Percentiles rank a stretch among this genome's conserved stretches.
Evolutionary conservation across 768 basidiomycete genomes (phyloP).

Genomic region (Xerocomus brunneocitrinus): DNA sequence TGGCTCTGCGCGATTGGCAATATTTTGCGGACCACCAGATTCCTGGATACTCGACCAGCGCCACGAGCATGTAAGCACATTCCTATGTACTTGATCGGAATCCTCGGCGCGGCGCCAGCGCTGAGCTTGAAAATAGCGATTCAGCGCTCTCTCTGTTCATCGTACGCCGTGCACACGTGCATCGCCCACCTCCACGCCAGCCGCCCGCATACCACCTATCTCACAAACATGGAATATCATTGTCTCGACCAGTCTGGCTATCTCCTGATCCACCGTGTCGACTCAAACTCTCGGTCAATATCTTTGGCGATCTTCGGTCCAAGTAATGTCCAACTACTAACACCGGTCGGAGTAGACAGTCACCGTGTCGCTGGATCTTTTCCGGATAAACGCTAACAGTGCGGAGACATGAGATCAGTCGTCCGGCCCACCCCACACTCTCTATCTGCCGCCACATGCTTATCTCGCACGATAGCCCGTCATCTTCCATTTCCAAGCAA

Average conservation of each 20-base stretch:
- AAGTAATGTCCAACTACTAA: not conserved
- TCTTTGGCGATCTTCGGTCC: not conserved
- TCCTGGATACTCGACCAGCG: slow-evolving; percentile 4
- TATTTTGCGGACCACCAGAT: too few relatives aligned
- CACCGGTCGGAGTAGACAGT: not conserved
- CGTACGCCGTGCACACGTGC: not conserved
- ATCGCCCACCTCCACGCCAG: not conserved
- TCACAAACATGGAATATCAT: not conserved
- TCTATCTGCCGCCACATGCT: not conserved
- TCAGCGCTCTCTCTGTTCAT: slow-evolving; percentile 1
- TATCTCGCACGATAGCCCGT: not conserved
- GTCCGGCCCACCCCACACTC: not conserved
- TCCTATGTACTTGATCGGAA: slow-evolving; percentile 9
- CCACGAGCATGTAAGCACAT: too few relatives aligned
- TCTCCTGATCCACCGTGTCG: too few relatives aligned
- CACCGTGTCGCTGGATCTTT: not conserved
- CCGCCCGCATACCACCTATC: too few relatives aligned
- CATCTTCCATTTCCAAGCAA: slow-evolving; percentile 8
- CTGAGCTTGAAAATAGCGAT: slow-evolving; percentile 20
- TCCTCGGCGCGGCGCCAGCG: slow-evolving; percentile 17
- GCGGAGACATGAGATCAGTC: not conserved
- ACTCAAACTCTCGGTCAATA: too few relatives aligned
- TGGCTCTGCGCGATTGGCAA: slow-evolving; percentile 1
- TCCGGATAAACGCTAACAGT: not conserved
- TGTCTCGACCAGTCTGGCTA: not conserved